phyloP scores from a whole-genome alignment of 2,329 filamentous ascomycete genomes.

The Hyphodiscus sp. region DNA sequence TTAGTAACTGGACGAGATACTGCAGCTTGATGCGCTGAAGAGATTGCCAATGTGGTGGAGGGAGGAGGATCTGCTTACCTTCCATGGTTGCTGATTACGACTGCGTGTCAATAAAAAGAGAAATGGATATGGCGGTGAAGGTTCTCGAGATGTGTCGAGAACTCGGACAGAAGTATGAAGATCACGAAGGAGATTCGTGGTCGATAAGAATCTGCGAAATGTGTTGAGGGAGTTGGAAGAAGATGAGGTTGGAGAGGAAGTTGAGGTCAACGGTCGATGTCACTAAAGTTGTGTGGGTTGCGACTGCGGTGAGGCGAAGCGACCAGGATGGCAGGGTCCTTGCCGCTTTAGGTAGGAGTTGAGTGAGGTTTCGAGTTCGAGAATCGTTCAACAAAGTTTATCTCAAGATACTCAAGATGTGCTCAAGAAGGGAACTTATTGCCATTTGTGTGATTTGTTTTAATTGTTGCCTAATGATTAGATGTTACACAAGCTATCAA shows the following conservation, averaged over 20 bases:
- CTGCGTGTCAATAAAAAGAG: slow-evolving; percentile 27
- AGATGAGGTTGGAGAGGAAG: neutral
- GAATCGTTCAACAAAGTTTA: neutral
- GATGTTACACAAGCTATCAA: no score
- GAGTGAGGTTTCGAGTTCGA: neutral
- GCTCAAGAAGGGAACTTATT: no score
- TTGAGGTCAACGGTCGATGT: neutral
- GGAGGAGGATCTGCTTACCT: slow-evolving; percentile 29
- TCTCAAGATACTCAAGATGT: neutral
- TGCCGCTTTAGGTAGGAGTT: neutral
- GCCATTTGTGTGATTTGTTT: no score
- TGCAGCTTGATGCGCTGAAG: slow-evolving; percentile 14
- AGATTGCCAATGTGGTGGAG: slow-evolving; percentile 1
- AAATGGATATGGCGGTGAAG: slow-evolving; percentile 23
- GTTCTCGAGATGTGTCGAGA: slow-evolving; percentile 25
- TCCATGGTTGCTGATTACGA: slow-evolving; percentile 35
- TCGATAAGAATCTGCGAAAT: slow-evolving; percentile 3
- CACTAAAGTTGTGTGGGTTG: neutral
- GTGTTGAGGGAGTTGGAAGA: neutral
- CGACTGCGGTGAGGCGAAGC: slow-evolving; percentile 3
- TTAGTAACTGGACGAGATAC: slow-evolving; percentile 22
- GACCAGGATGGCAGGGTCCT: slow-evolving; percentile 13
- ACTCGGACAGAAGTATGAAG: slow-evolving; percentile 16
- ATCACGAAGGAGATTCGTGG: slow-evolving; percentile 21
- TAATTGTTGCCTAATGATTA: no score